A percentile compares a stretch with the other conserved stretches of the same genome.
phyloP scores from a whole-genome alignment of 495 filamentous ascomycete genomes.

The Recurvomyces mirabilis region DNA sequence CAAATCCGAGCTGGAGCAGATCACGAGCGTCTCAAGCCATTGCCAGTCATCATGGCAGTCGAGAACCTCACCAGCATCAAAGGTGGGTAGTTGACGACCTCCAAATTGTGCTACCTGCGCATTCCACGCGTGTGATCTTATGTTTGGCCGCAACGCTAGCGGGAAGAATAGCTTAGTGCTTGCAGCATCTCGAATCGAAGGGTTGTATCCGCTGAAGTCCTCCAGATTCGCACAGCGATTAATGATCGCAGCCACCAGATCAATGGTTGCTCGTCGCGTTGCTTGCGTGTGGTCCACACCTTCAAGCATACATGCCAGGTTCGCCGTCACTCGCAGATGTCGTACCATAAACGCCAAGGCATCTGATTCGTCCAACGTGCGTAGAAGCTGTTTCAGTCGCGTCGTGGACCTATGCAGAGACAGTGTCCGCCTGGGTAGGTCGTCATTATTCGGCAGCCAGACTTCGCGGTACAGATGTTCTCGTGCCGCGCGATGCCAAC shows the following conservation, averaged over 20 bases:
- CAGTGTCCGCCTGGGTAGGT: slow-evolving; percentile 49
- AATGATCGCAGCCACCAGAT: slow-evolving; percentile 66
- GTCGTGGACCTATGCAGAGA: slow-evolving; percentile 55
- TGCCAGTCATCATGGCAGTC: slow-evolving; percentile 61
- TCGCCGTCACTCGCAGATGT: slow-evolving; percentile 56
- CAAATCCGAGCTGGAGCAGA: slow-evolving; percentile 45
- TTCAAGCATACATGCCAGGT: slow-evolving; percentile 35
- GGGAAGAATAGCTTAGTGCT: slow-evolving; percentile 70
- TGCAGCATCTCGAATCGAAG: slow-evolving; percentile 37
- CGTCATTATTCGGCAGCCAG: slow-evolving; percentile 55
- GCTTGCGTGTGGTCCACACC: slow-evolving; percentile 31
- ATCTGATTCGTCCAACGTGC: slow-evolving; percentile 60
- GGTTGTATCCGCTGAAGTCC: slow-evolving; percentile 49
- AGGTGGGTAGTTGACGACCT: slow-evolving; percentile 6
- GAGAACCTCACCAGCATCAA: slow-evolving; percentile 48
- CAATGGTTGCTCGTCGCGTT: slow-evolving; percentile 48
- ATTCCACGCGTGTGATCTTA: slow-evolving; percentile 76
- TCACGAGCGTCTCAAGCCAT: slow-evolving; percentile 58
- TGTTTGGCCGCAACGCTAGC: slow-evolving; percentile 57
- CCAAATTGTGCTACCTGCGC: slow-evolving; percentile 38
- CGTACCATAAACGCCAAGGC: slow-evolving; percentile 61
- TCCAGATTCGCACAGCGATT: slow-evolving; percentile 84
- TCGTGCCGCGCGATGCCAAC: slow-evolving; percentile 53
- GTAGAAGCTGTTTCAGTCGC: slow-evolving; percentile 60
- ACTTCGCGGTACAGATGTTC: slow-evolving; percentile 54